Evolutionary conservation across 2,329 filamentous ascomycete species (phyloP).

Genomic region (Fusarium clavum): DNA sequence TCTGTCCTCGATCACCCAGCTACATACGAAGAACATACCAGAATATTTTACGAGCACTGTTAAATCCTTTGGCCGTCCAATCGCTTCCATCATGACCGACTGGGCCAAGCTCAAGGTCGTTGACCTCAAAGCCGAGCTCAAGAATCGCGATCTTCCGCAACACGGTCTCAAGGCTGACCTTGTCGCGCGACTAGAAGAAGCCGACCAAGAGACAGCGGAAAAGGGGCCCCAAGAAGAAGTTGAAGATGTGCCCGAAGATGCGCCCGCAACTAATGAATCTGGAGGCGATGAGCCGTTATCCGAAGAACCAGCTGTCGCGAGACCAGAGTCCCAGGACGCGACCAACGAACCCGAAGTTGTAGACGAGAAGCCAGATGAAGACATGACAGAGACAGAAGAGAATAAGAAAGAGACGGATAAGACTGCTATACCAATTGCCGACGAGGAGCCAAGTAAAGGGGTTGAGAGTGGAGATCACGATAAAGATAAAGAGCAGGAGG

Average conservation of each 20-base stretch:
- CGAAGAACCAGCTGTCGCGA: conserved; percentile 1
- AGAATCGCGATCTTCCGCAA: conserved; percentile 74
- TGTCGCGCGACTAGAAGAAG: conserved; percentile 68
- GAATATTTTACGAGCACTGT: neutral
- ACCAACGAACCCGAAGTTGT: conserved; percentile 14
- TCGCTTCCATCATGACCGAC: conserved; percentile 58
- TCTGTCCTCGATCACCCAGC: too few relatives aligned
- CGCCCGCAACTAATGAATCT: conserved; percentile 22
- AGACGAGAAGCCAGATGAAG: conserved; percentile 9
- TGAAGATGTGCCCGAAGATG: conserved; percentile 30
- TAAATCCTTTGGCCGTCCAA: conserved; percentile 14
- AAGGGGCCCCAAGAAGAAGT: conserved; percentile 11
- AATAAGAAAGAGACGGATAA: neutral
- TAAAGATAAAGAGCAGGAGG: conserved; percentile 9
- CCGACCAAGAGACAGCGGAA: conserved; percentile 26
- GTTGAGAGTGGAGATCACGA: conserved; percentile 6
- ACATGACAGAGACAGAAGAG: neutral
- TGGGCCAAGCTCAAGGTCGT: conserved; percentile 75
- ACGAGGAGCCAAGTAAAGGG: conserved; percentile 8
- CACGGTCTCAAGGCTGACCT: conserved; percentile 79
- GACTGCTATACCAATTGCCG: neutral
- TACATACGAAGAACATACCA: neutral
- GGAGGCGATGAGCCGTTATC: conserved; percentile 9
- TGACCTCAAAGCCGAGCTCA: conserved; percentile 80
- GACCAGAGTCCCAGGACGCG: conserved; percentile 3